Conservation (phyloP, 169 alveolate species). For the Eimeria maxima region DNA sequence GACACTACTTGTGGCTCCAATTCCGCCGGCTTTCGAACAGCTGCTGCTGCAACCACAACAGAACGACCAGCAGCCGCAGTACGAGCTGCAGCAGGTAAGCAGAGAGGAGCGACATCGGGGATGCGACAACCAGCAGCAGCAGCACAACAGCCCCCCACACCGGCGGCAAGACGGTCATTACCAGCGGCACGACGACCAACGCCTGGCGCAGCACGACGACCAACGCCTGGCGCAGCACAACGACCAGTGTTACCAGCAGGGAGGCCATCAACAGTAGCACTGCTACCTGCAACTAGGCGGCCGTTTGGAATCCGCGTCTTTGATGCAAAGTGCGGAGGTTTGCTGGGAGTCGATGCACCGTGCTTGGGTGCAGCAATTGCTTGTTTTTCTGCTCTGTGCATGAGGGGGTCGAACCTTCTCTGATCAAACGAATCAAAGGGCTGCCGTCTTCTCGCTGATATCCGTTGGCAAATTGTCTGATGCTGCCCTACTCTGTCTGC, state of each 20-base stretch:
- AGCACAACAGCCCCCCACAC: not conserved
- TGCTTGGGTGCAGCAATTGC: not conserved
- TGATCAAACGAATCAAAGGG: conserved; percentile 77
- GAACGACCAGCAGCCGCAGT: not conserved
- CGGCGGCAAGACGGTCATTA: not conserved
- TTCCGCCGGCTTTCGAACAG: not conserved
- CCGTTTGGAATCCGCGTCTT: not conserved
- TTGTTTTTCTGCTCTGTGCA: conserved; percentile 10
- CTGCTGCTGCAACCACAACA: not conserved
- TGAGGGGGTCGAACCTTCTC: conserved; percentile 75
- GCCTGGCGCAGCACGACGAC: too few relatives aligned
- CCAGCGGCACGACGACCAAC: not conserved
- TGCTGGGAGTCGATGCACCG: not conserved
- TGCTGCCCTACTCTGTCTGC: conserved; percentile 76
- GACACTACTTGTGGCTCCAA: not conserved
- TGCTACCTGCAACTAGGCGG: not conserved
- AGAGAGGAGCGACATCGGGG: not conserved
- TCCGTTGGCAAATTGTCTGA: conserved; percentile 38
- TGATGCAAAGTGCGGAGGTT: not conserved
- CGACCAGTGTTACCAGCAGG: not conserved
- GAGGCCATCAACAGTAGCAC: not conserved
- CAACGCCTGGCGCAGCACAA: too few relatives aligned
- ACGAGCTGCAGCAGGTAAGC: not conserved
- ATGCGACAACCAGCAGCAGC: not conserved
- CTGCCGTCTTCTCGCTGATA: not conserved